Evolutionary conservation across 176 grass and related monocot genomes (phyloP).

Genomic region (Eragrostis nindensis): DNA sequence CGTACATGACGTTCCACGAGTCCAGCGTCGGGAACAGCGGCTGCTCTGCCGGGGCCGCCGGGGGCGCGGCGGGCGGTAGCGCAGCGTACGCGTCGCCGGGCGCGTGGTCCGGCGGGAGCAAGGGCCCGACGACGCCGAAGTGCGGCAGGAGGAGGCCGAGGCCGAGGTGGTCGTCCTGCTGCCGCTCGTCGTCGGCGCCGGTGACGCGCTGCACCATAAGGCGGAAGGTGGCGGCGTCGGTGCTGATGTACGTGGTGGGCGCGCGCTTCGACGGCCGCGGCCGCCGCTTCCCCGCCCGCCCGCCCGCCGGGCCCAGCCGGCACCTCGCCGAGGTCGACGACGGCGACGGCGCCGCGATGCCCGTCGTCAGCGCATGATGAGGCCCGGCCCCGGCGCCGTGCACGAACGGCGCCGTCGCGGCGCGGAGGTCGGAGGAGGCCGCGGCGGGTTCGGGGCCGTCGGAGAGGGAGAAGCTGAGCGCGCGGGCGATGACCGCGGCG

Average conservation of each 20-base stretch:
- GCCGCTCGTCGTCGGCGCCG: conserved; percentile 43
- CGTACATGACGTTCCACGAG: conserved; percentile 75
- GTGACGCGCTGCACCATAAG: conserved; percentile 94
- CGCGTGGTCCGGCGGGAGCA: not conserved
- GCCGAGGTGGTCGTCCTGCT: conserved; percentile 1
- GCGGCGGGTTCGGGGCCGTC: conserved; percentile 20
- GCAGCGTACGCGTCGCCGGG: not conserved
- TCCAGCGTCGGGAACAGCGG: conserved; percentile 84
- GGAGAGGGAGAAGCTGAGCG: conserved; percentile 77
- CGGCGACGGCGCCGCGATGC: not conserved
- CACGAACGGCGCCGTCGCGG: not conserved
- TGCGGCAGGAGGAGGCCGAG: conserved; percentile 31
- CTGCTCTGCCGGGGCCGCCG: not conserved
- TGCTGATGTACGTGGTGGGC: conserved; percentile 92
- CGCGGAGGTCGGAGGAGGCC: not conserved
- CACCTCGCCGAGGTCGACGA: not conserved
- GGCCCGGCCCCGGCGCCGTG: not conserved
- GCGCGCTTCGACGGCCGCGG: conserved; percentile 63
- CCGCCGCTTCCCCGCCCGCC: conserved; percentile 63
- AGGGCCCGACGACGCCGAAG: conserved; percentile 23
- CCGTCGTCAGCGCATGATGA: not conserved
- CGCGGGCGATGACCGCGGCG: conserved; percentile 57
- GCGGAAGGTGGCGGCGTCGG: conserved; percentile 78
- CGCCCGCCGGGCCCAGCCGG: conserved; percentile 12
- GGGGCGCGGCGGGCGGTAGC: not conserved